Percentiles rank a stretch among this genome's conserved stretches.
phyloP scores from a whole-genome alignment of 2,329 filamentous ascomycete species.

The Teratosphaeriaceae sp. region DNA sequence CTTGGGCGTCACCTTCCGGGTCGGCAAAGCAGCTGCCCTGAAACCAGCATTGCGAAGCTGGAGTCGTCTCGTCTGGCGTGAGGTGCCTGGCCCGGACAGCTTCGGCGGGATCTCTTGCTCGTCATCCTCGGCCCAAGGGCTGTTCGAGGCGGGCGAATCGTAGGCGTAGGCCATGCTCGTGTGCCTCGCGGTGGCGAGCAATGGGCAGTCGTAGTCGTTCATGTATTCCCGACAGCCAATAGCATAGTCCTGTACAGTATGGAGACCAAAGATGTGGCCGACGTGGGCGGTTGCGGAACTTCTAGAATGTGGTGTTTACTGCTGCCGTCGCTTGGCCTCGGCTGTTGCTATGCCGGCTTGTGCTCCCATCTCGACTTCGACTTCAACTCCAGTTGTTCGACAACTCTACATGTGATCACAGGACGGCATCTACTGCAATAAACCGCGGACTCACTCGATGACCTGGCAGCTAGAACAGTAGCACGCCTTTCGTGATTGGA shows the following conservation, averaged over 20 bases:
- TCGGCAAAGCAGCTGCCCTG: conserved; percentile 22
- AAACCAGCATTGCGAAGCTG: conserved; percentile 32
- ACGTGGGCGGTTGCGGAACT: neutral
- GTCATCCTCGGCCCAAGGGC: conserved; percentile 1
- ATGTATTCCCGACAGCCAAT: neutral
- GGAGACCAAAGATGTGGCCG: neutral
- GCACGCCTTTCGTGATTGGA: no score
- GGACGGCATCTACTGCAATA: no score
- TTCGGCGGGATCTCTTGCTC: neutral
- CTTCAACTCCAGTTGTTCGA: no score
- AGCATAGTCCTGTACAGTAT: conserved; percentile 1
- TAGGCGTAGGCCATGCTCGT: conserved; percentile 1
- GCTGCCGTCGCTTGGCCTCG: neutral
- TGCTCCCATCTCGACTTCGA: no score
- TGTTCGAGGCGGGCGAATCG: neutral
- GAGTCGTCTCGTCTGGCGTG: conserved; percentile 23
- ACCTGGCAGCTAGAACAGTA: no score
- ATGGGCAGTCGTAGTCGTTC: neutral
- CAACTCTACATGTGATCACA: no score
- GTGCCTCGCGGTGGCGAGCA: neutral
- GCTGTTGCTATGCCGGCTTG: conserved; percentile 3
- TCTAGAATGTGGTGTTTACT: conserved; percentile 1
- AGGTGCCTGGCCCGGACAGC: conserved; percentile 17
- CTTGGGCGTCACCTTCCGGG: conserved; percentile 28
- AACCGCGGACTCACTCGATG: no score